These are phyloP conservation scores for Tilletia caries DNA, from an alignment of 1,284 basidiomycete genomes.

Conservation along the genomic window DNA sequence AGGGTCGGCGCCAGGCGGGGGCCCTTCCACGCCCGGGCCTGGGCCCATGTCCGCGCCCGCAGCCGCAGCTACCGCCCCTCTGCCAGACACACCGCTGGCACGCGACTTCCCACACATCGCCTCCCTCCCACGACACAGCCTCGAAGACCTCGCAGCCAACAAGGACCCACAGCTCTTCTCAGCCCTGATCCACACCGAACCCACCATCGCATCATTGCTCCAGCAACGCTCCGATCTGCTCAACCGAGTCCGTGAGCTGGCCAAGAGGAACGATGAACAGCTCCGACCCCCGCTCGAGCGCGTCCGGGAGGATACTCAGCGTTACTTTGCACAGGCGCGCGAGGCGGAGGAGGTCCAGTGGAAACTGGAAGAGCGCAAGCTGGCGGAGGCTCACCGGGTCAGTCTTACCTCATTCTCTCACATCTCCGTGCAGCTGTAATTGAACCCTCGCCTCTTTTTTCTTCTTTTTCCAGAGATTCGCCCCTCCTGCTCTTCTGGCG, in stretches of 20 bases:
- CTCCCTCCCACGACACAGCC: neutral
- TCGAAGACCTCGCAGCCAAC: slow-evolving; percentile 11
- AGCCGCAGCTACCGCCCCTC: neutral
- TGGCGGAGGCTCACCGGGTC: slow-evolving; percentile 9
- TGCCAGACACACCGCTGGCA: slow-evolving; percentile 4
- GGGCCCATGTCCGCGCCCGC: neutral
- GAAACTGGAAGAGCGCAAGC: neutral
- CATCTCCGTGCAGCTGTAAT: neutral
- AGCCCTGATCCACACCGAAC: slow-evolving; percentile 11
- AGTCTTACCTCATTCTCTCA: neutral
- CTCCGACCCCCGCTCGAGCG: neutral
- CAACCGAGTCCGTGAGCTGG: neutral
- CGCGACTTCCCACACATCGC: slow-evolving; percentile 12
- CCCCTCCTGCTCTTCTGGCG: slow-evolving; percentile 1
- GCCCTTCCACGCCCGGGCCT: neutral
- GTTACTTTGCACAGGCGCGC: neutral
- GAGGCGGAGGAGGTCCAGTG: slow-evolving; percentile 10
- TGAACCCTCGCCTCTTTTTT: neutral
- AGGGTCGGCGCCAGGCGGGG: neutral
- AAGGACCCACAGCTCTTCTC: neutral
- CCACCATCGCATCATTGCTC: neutral
- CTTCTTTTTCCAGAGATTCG: slow-evolving; percentile 5
- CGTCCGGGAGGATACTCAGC: neutral
- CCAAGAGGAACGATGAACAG: neutral
- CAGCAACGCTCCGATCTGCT: slow-evolving; percentile 2